phyloP scores from a whole-genome alignment of 208 protist species.

The Crithidia expoeki region DNA sequence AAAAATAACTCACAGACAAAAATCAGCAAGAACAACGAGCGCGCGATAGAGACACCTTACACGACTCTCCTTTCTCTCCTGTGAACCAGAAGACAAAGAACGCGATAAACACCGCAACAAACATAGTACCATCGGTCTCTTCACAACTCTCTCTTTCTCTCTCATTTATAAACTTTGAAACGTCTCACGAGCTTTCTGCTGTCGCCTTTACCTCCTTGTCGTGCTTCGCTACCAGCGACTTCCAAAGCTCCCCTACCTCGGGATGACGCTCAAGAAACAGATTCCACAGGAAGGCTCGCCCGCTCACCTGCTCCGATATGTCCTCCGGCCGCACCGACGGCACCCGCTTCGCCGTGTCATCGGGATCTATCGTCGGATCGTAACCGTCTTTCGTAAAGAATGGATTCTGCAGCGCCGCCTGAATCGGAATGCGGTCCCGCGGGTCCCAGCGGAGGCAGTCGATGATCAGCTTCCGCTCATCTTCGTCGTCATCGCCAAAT shows the following conservation, averaged over 20 bases:
- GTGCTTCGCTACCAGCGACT: conserved; percentile 50
- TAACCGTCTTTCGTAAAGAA: conserved; percentile 84
- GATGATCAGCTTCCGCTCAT: conserved; percentile 76
- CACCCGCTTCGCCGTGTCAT: conserved; percentile 58
- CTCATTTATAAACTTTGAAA: background rate
- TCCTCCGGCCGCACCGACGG: conserved; percentile 61
- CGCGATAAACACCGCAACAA: too few relatives aligned
- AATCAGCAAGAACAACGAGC: too few relatives aligned
- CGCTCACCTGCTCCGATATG: conserved; percentile 60
- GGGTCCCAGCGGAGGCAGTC: conserved; percentile 78
- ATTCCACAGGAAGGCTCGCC: conserved; percentile 77
- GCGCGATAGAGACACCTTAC: too few relatives aligned
- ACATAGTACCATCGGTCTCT: too few relatives aligned
- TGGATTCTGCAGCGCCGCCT: conserved; percentile 71
- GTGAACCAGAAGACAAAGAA: too few relatives aligned
- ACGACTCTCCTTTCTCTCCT: too few relatives aligned
- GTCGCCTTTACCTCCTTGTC: conserved; percentile 30
- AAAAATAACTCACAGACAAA: too few relatives aligned
- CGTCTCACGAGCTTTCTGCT: conserved; percentile 1
- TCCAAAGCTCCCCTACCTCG: conserved; percentile 75
- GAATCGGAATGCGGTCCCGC: conserved; percentile 64
- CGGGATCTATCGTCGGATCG: conserved; percentile 64
- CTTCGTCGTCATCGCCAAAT: conserved; percentile 70
- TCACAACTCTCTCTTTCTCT: too few relatives aligned
- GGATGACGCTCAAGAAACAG: conserved; percentile 80